Evolutionary conservation across 768 basidiomycete genomes (phyloP).

Genomic region (Tricholoma furcatifolium): DNA sequence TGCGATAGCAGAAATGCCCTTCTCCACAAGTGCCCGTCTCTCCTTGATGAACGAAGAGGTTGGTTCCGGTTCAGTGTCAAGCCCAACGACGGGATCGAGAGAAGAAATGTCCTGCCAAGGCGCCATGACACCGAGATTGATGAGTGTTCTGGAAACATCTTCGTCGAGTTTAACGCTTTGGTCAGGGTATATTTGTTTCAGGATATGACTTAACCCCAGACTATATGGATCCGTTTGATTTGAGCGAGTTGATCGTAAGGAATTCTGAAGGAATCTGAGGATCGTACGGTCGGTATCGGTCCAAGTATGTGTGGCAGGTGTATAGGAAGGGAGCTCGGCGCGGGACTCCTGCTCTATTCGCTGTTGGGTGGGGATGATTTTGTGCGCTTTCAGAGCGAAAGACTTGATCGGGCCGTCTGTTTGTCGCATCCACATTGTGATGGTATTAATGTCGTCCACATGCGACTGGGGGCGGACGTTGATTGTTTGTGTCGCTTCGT

Average conservation of each 20-base stretch:
- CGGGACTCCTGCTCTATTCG: constrained; percentile 27
- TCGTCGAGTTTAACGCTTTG: constrained; percentile 27
- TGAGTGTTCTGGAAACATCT: constrained; percentile 47
- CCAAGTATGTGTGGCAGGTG: constrained; percentile 38
- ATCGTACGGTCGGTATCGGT: constrained; percentile 53
- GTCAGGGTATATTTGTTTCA: constrained; percentile 53
- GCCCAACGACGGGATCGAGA: constrained; percentile 35
- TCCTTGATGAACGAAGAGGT: constrained; percentile 22
- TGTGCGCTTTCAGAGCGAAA: constrained; percentile 52
- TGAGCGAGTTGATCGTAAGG: constrained; percentile 45
- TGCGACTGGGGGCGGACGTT: constrained; percentile 62
- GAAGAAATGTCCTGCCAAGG: constrained; percentile 77
- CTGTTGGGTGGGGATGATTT: constrained; percentile 36
- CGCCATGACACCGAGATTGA: constrained; percentile 71
- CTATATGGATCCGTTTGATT: constrained; percentile 66
- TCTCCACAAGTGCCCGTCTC: constrained; percentile 26
- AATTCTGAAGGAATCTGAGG: constrained; percentile 54
- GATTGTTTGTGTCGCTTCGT: constrained; percentile 51
- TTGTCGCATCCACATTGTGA: constrained; percentile 47
- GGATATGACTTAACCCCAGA: constrained; percentile 48
- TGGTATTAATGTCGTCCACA: constrained; percentile 46
- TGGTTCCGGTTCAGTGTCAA: constrained; percentile 30
- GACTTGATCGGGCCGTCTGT: constrained; percentile 37
- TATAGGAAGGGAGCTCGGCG: constrained; percentile 28
- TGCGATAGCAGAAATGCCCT: constrained; percentile 19